Percentiles rank a stretch among this genome's conserved stretches.
Evolutionary conservation across 495 filamentous ascomycete species (phyloP).

Genomic region (Penicillium bialowiezense): DNA sequence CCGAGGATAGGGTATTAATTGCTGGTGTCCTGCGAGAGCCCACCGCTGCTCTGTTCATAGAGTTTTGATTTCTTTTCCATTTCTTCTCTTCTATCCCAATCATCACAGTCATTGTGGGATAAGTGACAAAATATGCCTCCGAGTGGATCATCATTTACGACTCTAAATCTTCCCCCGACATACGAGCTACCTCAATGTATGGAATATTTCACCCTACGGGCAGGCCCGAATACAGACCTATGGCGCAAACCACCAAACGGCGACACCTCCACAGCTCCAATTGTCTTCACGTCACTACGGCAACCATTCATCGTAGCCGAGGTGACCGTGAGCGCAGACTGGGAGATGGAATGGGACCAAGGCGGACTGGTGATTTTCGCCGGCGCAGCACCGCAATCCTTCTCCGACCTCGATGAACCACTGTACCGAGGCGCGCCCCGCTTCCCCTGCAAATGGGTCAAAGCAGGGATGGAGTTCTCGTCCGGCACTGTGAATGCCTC

Average conservation of each 20-base stretch:
- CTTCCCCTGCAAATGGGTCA: slow-evolving; percentile 56
- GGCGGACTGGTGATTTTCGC: slow-evolving; percentile 75
- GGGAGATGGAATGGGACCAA: slow-evolving; percentile 63
- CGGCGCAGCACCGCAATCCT: slow-evolving; percentile 58
- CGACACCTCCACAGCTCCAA: slow-evolving; percentile 55
- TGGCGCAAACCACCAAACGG: slow-evolving; percentile 54
- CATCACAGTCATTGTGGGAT: background rate
- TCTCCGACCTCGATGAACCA: slow-evolving; percentile 19
- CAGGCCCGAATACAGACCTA: slow-evolving; percentile 53
- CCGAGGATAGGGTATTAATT: slow-evolving; percentile 4
- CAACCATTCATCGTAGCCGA: slow-evolving; percentile 54
- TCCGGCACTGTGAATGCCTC: slow-evolving; percentile 51
- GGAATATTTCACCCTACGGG: slow-evolving; percentile 56
- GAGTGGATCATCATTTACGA: slow-evolving; percentile 48
- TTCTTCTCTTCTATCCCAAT: background rate
- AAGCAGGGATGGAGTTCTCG: slow-evolving; percentile 56
- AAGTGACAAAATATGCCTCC: slow-evolving; percentile 41
- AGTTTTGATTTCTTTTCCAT: background rate
- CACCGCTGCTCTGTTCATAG: background rate
- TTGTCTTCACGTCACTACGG: slow-evolving; percentile 54
- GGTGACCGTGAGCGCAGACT: slow-evolving; percentile 58
- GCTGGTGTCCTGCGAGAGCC: background rate
- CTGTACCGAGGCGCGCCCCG: background rate
- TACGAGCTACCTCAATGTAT: slow-evolving; percentile 51
- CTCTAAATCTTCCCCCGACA: slow-evolving; percentile 46